Evolutionary conservation across 306 rosid genomes (phyloP), one percentile per base, ranked within the genome.

Genomic region (Senna tora): DNA sequence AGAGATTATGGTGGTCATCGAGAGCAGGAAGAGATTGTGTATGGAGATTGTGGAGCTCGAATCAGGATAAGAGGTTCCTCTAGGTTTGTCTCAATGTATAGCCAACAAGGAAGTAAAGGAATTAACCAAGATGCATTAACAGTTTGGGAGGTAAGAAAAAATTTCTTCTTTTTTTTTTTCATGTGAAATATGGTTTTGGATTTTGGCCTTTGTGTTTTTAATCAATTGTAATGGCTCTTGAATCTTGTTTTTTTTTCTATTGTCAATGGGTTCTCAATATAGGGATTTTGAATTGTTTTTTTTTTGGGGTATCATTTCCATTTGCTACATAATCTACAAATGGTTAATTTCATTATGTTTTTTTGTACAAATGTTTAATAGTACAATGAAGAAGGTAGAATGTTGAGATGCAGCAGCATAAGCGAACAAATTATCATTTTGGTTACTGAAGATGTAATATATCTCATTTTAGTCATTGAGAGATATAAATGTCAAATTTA

Each of bases 61-160:
- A 65, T 87, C 25, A 75, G 86, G 74, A 63, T 86, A 39, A 45
- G 32, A 60, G 97, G 89, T 20, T 82, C 78, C 60, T 94, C 98
- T 36, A 67, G 28, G 4, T 73, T 62, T 73, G 53, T 76, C 33
- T 91, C 97, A 10, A 87, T 91, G 96, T 84, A 77, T 43, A 69
- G 80, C 47, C 85, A 91, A 69, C 87, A 84, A 81, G 99, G 99
- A 75, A 65, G 66, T 36, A 94, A 94, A 69, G 91, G 86, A 42
- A 34, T 82, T 78, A 94, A 94, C 84, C 99, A 94, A 84, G 97
- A 94, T 81, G 78, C 97, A 59, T 67, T 88, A 75, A 89, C 92
- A 0, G 84, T 89, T 80, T 94, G 95, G 97, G 87, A 94, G 97
- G 99, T 94, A 74, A 59, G 9, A n/a, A n/a, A n/a, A n/a, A n/a